Percentiles rank a stretch among this genome's conserved stretches.
Conservation (phyloP, 2,329 filamentous ascomycete species). For the Ceratocystis huliohia region DNA sequence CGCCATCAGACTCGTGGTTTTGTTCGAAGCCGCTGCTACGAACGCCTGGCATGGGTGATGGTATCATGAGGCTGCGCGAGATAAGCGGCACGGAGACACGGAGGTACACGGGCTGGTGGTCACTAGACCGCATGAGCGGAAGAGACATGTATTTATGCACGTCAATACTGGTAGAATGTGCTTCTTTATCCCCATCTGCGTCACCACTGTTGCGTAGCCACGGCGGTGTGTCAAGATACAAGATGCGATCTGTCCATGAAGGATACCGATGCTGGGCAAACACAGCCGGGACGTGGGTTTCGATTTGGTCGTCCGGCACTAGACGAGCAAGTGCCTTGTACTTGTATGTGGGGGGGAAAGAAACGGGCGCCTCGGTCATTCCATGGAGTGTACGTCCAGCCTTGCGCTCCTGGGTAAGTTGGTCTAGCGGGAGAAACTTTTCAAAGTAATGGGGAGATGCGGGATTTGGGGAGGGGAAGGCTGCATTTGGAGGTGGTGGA, state of each 20-base stretch:
- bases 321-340: conserved; percentile 42
- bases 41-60: conserved; percentile 24
- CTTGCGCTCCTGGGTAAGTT: conserved; percentile 59
- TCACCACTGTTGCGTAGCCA: conserved; percentile 33
- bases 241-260: conserved; percentile 82
- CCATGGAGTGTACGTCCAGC: conserved; percentile 65
- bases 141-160: conserved; percentile 62
- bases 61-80: conserved; percentile 30
- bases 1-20: background rate
- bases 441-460: conserved; percentile 50
- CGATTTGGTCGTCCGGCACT: conserved; percentile 23
- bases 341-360: conserved; percentile 91
- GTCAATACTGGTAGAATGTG: conserved; percentile 28
- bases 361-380: conserved; percentile 58
- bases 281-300: conserved; percentile 42
- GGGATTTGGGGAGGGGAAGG: conserved; percentile 47
- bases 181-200: conserved; percentile 12
- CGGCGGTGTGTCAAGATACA: conserved; percentile 55
- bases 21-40: conserved; percentile 15
- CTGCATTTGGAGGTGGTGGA: conserved; percentile 47
- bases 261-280: conserved; percentile 80
- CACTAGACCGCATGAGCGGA: conserved; percentile 67
- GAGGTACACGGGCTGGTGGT: conserved; percentile 75
- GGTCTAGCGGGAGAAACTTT: conserved; percentile 59
- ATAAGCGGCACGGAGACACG: conserved; percentile 53